Percentiles rank a stretch among this genome's conserved stretches.
These are phyloP conservation scores for Sporothrix pseudoabietina DNA, from an alignment of 2,329 filamentous ascomycete species.

Conservation along the genomic window DNA sequence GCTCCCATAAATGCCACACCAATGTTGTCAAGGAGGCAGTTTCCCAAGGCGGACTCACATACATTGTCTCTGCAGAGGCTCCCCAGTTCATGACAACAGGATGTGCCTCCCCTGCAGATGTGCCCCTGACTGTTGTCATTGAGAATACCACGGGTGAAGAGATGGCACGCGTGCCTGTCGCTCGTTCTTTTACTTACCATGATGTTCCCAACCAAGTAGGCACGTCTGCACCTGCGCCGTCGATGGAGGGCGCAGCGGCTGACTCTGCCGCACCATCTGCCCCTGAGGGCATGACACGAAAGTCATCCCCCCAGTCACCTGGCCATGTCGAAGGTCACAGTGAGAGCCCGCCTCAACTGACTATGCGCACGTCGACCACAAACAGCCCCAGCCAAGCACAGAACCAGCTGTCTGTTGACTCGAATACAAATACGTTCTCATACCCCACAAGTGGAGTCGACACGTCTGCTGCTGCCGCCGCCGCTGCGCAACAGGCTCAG, in stretches of 20 bases:
- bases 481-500: constrained; percentile 40
- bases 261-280: constrained; percentile 39
- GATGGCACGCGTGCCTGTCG: constrained; percentile 52
- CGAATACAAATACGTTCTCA: constrained; percentile 58
- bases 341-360: constrained; percentile 47
- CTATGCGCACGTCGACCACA: constrained; percentile 39
- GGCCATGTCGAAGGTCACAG: constrained; percentile 46
- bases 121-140: constrained; percentile 58
- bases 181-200: constrained; percentile 51
- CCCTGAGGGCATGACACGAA: constrained; percentile 48
- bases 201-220: constrained; percentile 37
- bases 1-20: constrained; percentile 71
- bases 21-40: constrained; percentile 59
- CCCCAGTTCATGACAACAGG: constrained; percentile 61
- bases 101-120: constrained; percentile 50
- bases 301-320: constrained; percentile 47
- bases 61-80: constrained; percentile 71
- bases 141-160: constrained; percentile 57
- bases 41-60: constrained; percentile 59
- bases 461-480: constrained; percentile 48
- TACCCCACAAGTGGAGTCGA: constrained; percentile 57
- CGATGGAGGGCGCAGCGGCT: constrained; percentile 29
- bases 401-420: constrained; percentile 41
- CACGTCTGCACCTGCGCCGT: constrained; percentile 38
- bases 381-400: constrained; percentile 40